A percentile compares a stretch with the other conserved stretches of the same genome.
phyloP scores from a whole-genome alignment of 306 rosid genomes.

The Vigna mungo region DNA sequence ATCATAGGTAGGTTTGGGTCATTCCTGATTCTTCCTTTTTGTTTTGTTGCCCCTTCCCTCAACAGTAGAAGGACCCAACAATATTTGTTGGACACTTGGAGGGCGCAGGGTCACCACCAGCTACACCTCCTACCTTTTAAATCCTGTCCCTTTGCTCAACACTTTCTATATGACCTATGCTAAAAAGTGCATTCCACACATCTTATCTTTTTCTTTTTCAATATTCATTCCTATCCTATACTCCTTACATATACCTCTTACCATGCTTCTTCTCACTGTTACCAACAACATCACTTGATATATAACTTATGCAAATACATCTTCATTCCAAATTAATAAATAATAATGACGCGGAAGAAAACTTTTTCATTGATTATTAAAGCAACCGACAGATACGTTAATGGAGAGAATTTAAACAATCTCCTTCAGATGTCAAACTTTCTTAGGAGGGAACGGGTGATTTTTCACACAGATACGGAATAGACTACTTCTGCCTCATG shows the following conservation, averaged over 20 bases:
- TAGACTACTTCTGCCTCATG: no score
- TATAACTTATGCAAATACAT: not conserved
- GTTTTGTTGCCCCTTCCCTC: conserved; percentile 39
- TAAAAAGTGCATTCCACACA: conserved; percentile 35
- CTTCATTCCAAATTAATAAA: not conserved
- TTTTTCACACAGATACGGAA: not conserved
- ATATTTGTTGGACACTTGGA: conserved; percentile 26
- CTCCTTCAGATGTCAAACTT: not conserved
- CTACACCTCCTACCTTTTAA: conserved; percentile 35
- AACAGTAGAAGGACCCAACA: conserved; percentile 8
- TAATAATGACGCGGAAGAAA: not conserved
- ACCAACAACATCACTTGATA: no score
- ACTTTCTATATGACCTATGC: conserved; percentile 39
- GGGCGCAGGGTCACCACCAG: conserved; percentile 5
- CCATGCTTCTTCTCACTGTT: conserved; percentile 28
- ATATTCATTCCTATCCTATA: not conserved
- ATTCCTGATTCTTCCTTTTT: conserved; percentile 41
- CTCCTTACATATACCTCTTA: no score
- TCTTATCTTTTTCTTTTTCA: not conserved
- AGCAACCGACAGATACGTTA: conserved; percentile 2
- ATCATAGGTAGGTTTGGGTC: conserved; percentile 29
- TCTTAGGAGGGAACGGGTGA: not conserved
- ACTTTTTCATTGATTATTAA: not conserved
- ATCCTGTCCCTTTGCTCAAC: conserved; percentile 32
- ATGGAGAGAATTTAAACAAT: conserved; percentile 18